phyloP scores from a whole-genome alignment of 164 flowering plant species.

The Pachysandra terminalis region DNA sequence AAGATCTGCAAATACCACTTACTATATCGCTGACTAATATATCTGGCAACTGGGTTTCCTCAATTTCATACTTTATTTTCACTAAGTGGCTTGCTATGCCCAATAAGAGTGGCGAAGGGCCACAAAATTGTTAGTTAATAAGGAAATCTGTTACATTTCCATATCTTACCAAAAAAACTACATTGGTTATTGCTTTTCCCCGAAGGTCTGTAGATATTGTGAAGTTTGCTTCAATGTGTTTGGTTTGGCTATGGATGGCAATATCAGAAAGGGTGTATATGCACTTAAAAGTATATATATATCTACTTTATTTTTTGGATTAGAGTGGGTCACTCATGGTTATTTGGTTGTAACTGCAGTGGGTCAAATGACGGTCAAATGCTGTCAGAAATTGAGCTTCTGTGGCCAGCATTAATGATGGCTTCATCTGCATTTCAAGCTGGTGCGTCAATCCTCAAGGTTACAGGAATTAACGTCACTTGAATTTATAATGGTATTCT shows the following conservation, averaged over 20 bases:
- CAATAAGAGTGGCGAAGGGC: too few relatives aligned
- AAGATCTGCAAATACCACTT: not conserved
- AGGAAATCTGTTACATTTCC: not conserved
- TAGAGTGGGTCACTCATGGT: not conserved
- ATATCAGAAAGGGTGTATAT: not conserved
- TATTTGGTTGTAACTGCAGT: slow-evolving; percentile 34
- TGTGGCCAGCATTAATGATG: slow-evolving; percentile 83
- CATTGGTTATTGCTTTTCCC: not conserved
- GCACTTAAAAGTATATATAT: not conserved
- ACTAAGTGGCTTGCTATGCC: not conserved
- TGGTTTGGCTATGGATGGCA: not conserved
- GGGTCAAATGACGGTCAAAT: slow-evolving; percentile 57
- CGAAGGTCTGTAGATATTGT: not conserved
- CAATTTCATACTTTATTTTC: too few relatives aligned
- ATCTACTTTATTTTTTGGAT: not conserved
- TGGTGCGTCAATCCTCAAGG: slow-evolving; percentile 85
- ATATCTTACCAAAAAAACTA: not conserved
- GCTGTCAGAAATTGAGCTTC: slow-evolving; percentile 50
- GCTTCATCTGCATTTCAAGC: slow-evolving; percentile 88
- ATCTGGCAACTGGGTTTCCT: not conserved
- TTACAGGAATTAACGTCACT: slow-evolving; percentile 15
- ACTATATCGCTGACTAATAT: not conserved
- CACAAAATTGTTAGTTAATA: not conserved
- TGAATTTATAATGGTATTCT: slow-evolving; percentile 2
- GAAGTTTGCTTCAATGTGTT: not conserved